phyloP scores from a whole-genome alignment of 2,329 filamentous ascomycete species.

The Ophiostoma sp. region DNA sequence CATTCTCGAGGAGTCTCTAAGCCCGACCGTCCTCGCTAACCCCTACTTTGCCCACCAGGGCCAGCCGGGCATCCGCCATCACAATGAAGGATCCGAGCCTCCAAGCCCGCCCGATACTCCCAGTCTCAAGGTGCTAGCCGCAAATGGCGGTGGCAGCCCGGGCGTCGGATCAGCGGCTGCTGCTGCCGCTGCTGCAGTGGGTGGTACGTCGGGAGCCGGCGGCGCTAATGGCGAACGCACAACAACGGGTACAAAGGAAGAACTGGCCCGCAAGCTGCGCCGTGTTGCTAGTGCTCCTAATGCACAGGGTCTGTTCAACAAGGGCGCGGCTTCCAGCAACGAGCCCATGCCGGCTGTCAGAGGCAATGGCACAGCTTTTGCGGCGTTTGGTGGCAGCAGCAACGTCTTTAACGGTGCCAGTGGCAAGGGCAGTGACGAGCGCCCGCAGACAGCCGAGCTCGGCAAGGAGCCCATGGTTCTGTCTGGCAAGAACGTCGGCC shows the following conservation, averaged over 20 bases:
- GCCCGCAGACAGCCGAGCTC: conserved; percentile 79
- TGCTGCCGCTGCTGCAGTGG: conserved; percentile 15
- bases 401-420: conserved; percentile 10
- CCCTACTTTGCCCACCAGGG: conserved; percentile 97
- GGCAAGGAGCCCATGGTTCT: conserved; percentile 72
- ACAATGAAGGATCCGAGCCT: conserved; percentile 88
- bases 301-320: conserved; percentile 81
- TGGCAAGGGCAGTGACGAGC: conserved; percentile 45
- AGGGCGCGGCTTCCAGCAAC: conserved; percentile 39
- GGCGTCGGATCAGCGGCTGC: conserved; percentile 21
- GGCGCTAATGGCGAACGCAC: conserved; percentile 63
- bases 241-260: conserved; percentile 80
- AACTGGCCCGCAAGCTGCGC: conserved; percentile 84
- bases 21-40: conserved; percentile 89
- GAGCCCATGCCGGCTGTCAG: conserved; percentile 14
- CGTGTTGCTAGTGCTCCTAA: conserved; percentile 95
- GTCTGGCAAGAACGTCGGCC: conserved; percentile 44
- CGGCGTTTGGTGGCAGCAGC: background rate
- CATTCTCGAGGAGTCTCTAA: conserved; percentile 78
- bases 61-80: conserved; percentile 84
- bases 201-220: background rate
- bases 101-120: conserved; percentile 90
- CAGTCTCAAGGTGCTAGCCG: conserved; percentile 65
- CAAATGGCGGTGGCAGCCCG: conserved; percentile 53
- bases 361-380: background rate